A percentile compares a stretch with the other conserved stretches of the same genome.
These are phyloP conservation scores for Panaeolus cyanescens DNA, from an alignment of 768 basidiomycete species.

Conservation along the genomic window DNA sequence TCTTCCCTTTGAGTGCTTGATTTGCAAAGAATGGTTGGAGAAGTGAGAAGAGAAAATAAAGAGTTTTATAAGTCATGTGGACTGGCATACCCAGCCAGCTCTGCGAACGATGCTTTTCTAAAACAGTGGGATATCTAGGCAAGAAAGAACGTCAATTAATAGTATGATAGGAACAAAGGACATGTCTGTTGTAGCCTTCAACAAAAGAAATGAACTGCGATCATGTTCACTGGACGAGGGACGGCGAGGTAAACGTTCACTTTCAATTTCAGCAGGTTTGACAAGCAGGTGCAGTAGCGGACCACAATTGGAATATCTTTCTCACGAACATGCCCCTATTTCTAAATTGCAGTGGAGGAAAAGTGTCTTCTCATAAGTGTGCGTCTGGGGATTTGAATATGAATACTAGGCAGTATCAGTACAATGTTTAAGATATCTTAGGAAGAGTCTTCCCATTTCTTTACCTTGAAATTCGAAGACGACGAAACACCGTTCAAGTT, in stretches of 20 bases:
- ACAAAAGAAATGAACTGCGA: background rate
- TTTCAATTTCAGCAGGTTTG: background rate
- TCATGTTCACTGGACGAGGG: background rate
- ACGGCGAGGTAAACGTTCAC: background rate
- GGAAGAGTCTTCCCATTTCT: too few species aligned
- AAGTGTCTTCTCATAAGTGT: too few species aligned
- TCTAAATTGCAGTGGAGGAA: too few species aligned
- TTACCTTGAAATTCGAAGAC: too few species aligned
- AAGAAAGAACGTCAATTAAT: background rate
- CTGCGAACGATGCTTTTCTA: background rate
- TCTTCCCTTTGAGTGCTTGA: background rate
- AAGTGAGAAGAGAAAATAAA: background rate
- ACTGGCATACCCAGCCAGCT: background rate
- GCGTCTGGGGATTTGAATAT: too few species aligned
- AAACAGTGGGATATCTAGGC: background rate
- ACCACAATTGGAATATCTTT: background rate
- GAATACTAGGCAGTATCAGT: too few species aligned
- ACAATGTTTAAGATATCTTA: too few species aligned
- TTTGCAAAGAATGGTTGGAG: background rate
- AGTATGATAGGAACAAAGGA: background rate
- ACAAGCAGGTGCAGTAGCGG: background rate
- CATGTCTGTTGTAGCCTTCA: background rate
- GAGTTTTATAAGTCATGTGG: background rate
- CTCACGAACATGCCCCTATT: background rate
- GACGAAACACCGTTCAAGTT: too few species aligned